A percentile compares a stretch with the other conserved stretches of the same genome.
These are phyloP conservation scores for Scortechinia acanthostroma DNA, from an alignment of 2,329 filamentous ascomycete genomes.

Conservation along the genomic window DNA sequence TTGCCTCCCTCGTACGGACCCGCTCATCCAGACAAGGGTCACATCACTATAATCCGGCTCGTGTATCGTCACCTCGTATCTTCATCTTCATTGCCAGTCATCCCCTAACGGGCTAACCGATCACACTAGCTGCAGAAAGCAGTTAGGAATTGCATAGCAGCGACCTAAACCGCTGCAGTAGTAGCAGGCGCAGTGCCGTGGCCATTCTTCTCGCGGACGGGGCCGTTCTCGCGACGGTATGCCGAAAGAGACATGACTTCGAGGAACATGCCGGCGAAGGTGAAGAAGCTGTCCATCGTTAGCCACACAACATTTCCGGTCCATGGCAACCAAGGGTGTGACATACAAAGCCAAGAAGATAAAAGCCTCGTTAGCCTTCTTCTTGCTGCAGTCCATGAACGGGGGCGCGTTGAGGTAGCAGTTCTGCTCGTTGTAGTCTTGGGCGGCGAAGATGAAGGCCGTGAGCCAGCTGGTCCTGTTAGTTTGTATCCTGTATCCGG, in stretches of 20 bases:
- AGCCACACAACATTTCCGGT: neutral
- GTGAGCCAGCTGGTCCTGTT: slow-evolving; percentile 28
- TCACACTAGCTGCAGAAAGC: too few relatives aligned
- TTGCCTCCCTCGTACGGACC: too few relatives aligned
- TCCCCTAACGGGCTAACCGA: too few relatives aligned
- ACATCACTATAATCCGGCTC: too few relatives aligned
- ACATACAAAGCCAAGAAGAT: slow-evolving; percentile 33
- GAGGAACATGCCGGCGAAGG: slow-evolving; percentile 23
- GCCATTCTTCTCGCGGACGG: slow-evolving; percentile 13
- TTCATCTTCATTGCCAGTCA: too few relatives aligned
- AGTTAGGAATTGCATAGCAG: too few relatives aligned
- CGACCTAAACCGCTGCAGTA: neutral
- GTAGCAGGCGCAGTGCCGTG: slow-evolving; percentile 4
- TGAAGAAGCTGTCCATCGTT: slow-evolving; percentile 23
- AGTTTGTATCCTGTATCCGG: slow-evolving; percentile 3
- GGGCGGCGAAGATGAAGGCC: slow-evolving; percentile 33
- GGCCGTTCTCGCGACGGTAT: slow-evolving; percentile 12
- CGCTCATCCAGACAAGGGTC: too few relatives aligned
- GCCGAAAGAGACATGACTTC: slow-evolving; percentile 24
- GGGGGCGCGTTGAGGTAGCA: slow-evolving; percentile 21
- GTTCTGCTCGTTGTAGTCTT: slow-evolving; percentile 26
- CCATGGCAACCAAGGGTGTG: neutral
- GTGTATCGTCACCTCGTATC: too few relatives aligned
- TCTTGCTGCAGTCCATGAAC: slow-evolving; percentile 19
- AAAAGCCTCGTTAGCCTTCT: slow-evolving; percentile 30